Conservation (phyloP, 1,284 basidiomycete species). For the Bjerkandera adusta region DNA sequence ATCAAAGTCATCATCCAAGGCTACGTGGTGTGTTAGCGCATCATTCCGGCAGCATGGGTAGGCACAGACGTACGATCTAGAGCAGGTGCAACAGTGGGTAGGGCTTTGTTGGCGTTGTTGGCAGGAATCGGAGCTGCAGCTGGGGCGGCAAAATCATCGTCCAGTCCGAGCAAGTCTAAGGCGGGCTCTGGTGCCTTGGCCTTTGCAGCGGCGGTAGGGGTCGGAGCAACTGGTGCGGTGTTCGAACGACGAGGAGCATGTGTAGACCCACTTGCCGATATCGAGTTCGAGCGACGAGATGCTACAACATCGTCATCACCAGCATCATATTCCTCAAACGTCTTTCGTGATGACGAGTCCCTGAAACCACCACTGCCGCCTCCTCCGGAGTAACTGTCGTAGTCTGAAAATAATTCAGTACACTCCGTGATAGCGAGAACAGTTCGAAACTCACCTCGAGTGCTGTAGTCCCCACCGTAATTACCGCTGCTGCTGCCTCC, state of each 20-base stretch:
- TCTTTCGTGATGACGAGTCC: conserved; percentile 51
- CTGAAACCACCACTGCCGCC: conserved; percentile 53
- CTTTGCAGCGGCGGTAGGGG: conserved; percentile 41
- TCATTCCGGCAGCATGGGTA: conserved; percentile 5
- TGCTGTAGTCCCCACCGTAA: conserved; percentile 31
- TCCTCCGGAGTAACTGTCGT: conserved; percentile 39
- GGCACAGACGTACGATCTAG: conserved; percentile 40
- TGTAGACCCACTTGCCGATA: conserved; percentile 25
- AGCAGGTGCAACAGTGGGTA: conserved; percentile 42
- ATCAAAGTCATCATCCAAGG: conserved; percentile 81
- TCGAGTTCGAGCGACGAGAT: conserved; percentile 39
- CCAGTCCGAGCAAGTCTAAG: conserved; percentile 56
- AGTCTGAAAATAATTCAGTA: conserved; percentile 23
- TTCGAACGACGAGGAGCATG: conserved; percentile 25
- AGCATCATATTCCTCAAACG: conserved; percentile 95
- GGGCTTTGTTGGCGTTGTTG: conserved; percentile 52
- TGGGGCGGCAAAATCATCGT: conserved; percentile 45
- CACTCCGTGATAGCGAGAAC: conserved; percentile 11
- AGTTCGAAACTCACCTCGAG: conserved; percentile 17
- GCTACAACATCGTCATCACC: conserved; percentile 84
- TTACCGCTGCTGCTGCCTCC: conserved; percentile 34
- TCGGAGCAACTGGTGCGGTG: conserved; percentile 37
- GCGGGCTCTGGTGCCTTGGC: conserved; percentile 32
- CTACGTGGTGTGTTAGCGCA: conserved; percentile 22
- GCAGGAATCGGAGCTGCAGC: conserved; percentile 13